These are phyloP conservation scores for Hemileia vastatrix DNA, from an alignment of 1,284 basidiomycete species.

Conservation along the genomic window DNA sequence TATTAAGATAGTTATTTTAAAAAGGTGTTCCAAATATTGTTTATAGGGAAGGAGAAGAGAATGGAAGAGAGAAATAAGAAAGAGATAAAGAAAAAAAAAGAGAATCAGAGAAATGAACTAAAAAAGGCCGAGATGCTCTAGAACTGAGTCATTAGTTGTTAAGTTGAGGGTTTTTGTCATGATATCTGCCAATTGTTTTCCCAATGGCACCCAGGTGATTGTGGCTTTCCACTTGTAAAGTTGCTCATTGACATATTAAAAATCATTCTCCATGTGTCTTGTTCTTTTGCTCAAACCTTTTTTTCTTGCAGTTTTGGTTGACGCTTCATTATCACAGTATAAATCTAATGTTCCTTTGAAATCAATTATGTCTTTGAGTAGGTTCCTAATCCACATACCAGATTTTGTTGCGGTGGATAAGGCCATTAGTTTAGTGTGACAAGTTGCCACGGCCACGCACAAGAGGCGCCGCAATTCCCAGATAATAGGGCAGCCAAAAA, in stretches of 20 bases:
- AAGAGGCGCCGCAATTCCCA: not conserved
- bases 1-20: no score
- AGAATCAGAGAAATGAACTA: no score
- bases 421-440: conserved; percentile 6
- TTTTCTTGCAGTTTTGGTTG: not conserved
- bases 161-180: no score
- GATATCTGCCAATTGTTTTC: no score
- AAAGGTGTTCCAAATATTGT: no score
- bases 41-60: no score
- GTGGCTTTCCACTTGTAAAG: no score
- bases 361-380: not conserved
- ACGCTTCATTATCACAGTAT: not conserved
- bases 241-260: conserved; percentile 1
- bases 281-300: conserved; percentile 6
- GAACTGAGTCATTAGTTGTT: no score
- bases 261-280: not conserved
- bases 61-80: no score
- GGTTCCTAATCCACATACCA: not conserved
- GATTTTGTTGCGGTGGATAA: not conserved
- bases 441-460: not conserved
- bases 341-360: not conserved
- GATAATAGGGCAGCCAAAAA: not conserved
- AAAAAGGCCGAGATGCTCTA: no score
- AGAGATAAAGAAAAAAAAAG: no score
- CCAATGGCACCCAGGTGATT: no score